Base-by-base conservation (phyloP, 805 yeast species). In the Nematodospora valgi region DNA sequence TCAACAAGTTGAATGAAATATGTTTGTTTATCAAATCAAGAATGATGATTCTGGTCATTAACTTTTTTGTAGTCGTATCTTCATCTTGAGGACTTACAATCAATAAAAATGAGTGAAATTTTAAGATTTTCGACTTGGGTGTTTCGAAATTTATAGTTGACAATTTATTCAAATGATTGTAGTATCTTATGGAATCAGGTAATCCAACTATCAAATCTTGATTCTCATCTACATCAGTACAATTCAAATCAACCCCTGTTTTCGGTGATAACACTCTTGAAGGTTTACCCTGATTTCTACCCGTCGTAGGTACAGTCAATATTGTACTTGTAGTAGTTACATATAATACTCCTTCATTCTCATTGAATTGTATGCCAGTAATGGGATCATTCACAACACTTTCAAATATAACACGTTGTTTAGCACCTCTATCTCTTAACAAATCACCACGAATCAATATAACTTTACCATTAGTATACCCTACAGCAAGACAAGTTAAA, bases 381-480 rank as follows among this genome's bases (percentile, higher is more conserved):
- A 93, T 72, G 1, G 97, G 95, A 32, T 86, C 93, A 2, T 70
- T 62, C 13, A 24, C 24, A n/a, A n/a, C n/a, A 34, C 80, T 75
- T 39, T 82, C 86, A 52, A 80, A 86, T 1, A 89, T 79, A 0
- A 82, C 56, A 19, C 97, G 66, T 50, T 91, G 98, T 44, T 93
- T 76, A 7, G 95, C 79, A 0, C 98, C 98, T 39, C 95, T 66
- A 52, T 93, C 98, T 47, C 88, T 77, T 5, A 86, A 46, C 21
- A 93, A 57, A 56, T 93, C 98, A 6, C 98, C 98, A 43, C 98
- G 64, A 0, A 89, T 76, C 5, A 89, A 62, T 2, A 89, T 64
- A 2, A 89, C 87, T 14, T 78, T 70, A 2, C 98, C 98, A 55
- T 88, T 82, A 10, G 89, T 82, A 48, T 78, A 86, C 0, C 96